Base-by-base conservation (phyloP, 2,329 filamentous ascomycete genomes). In the Botrytis aclada region DNA sequence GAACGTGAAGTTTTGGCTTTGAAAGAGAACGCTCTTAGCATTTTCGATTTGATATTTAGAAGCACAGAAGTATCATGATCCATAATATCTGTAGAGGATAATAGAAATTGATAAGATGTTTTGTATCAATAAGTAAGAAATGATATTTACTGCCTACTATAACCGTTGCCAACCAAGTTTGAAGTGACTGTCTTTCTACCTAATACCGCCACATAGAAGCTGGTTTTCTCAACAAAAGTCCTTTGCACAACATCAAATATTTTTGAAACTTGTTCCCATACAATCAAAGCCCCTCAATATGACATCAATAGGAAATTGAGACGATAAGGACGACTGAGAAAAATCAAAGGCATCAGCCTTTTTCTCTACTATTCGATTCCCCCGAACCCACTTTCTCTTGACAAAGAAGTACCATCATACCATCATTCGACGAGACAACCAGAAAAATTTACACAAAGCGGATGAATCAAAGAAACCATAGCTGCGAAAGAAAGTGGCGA, bases 31-130 rank as follows among this genome's bases (percentile, higher is more conserved):
- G 45, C 20, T 47, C 45, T 47, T 4, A 47, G 25, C 25, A 16
- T 16, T 1, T n/a, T n/a, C 25, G 1, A 54, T 16, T n/a, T 16
- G 5, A 54, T 3, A 1, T 3, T n/a, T n/a, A 0, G 25, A n/a
- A 3, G 12, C 47, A n/a, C 20, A n/a, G 47, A 54, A n/a, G 25
- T 54, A 16, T n/a, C 5, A 12, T n/a, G 25, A n/a, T 54, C 3
- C 25, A n/a, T 7, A 54, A 54, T n/a, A n/a, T n/a, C 12, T n/a
- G 25, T 16, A 54, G 47, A 54, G 25, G 3, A 1, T 54, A n/a
- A 54, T n/a, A n/a, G 47, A 16, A 6, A n/a, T 7, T n/a, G 47
- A 3, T 16, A 14, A 51, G 5, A 14, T n/a, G 25, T 6, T 14
- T 16, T 51, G 25, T 51, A 6, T 7, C 7, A 20, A 51, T n/a